Conservation (phyloP, 2,329 filamentous ascomycete species). For the Sporothrix sp. region DNA sequence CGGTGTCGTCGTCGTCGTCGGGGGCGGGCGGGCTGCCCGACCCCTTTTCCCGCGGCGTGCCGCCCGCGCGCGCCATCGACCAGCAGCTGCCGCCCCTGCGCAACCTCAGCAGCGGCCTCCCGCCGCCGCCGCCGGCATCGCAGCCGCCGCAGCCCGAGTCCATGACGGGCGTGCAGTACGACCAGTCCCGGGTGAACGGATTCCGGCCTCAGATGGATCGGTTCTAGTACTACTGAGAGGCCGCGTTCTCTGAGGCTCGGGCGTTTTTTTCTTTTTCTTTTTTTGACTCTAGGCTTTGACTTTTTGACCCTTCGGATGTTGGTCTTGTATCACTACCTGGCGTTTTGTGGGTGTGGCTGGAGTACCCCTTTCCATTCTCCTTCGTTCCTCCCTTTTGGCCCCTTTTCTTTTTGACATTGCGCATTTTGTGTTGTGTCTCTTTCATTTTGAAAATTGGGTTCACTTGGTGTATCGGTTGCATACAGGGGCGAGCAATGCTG, state of each 20-base stretch:
- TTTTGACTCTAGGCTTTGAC: not conserved
- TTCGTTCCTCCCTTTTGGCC: not conserved
- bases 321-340: too few species aligned
- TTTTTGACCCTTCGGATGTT: too few species aligned
- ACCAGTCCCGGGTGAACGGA: conserved; percentile 37
- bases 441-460: not conserved
- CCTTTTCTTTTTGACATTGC: not conserved
- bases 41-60: conserved; percentile 22
- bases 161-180: conserved; percentile 59
- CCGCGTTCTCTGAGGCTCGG: not conserved
- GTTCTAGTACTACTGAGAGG: not conserved
- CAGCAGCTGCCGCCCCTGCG: conserved; percentile 49
- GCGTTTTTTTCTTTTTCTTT: not conserved
- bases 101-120: conserved; percentile 36
- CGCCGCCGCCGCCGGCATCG: conserved; percentile 19
- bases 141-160: conserved; percentile 36
- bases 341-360: too few species aligned
- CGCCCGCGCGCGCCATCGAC: conserved; percentile 21
- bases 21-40: conserved; percentile 17
- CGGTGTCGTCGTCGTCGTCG: too few species aligned
- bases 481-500: too few species aligned
- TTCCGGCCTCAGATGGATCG: conserved; percentile 28
- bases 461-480: not conserved
- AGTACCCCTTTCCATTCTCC: too few species aligned
- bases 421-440: too few species aligned